phyloP scores from a whole-genome alignment of 805 yeast species.

The Zygoascus bituminiphila region DNA sequence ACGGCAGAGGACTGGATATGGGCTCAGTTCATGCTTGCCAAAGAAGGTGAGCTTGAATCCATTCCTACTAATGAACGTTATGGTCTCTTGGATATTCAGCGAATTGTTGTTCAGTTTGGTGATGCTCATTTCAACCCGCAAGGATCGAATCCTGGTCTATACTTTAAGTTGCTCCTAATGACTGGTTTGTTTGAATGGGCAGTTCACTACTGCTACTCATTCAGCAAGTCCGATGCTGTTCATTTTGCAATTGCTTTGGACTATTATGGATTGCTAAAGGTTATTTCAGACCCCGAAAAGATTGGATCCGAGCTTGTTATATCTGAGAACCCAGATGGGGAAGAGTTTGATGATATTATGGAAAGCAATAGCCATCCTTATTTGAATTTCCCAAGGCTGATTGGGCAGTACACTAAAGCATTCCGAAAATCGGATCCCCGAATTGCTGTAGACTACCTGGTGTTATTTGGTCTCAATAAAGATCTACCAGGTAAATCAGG shows the following conservation, averaged over 20 bases:
- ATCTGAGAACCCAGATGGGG: neutral
- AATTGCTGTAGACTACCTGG: slow-evolving; percentile 84
- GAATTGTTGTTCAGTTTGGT: slow-evolving; percentile 63
- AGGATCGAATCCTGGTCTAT: slow-evolving; percentile 58
- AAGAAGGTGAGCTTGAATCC: slow-evolving; percentile 42
- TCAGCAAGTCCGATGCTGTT: slow-evolving; percentile 76
- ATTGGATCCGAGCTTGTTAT: slow-evolving; percentile 27
- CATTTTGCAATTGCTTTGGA: slow-evolving; percentile 80
- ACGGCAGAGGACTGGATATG: slow-evolving; percentile 96
- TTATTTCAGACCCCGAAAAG: slow-evolving; percentile 29
- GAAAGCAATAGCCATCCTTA: slow-evolving; percentile 22
- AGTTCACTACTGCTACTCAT: slow-evolving; percentile 49
- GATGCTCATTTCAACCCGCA: slow-evolving; percentile 54
- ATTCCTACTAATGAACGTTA: slow-evolving; percentile 61
- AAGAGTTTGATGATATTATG: neutral
- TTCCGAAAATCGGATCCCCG: slow-evolving; percentile 82
- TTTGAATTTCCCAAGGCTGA: slow-evolving; percentile 47
- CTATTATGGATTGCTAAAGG: slow-evolving; percentile 60
- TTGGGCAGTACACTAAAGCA: slow-evolving; percentile 74
- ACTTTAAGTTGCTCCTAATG: slow-evolving; percentile 63
- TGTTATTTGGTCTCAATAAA: slow-evolving; percentile 55
- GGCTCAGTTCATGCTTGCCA: slow-evolving; percentile 75
- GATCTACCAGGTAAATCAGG: slow-evolving; percentile 23
- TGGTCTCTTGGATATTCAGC: slow-evolving; percentile 65
- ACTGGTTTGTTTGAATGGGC: slow-evolving; percentile 80